Conservation (phyloP, 2,329 filamentous ascomycete species). For the Talaromyces sp. region DNA sequence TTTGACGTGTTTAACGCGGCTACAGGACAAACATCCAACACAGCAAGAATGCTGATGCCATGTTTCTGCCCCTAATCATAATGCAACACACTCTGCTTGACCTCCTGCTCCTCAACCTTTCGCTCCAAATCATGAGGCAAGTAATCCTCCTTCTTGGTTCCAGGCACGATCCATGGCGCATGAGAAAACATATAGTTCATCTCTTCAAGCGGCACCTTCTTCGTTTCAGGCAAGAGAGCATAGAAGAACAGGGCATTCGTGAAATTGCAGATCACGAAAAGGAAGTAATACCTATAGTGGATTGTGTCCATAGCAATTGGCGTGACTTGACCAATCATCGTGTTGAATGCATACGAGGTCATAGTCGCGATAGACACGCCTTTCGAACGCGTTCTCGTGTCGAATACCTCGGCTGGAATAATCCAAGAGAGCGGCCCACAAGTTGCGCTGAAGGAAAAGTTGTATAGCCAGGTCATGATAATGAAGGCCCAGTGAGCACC, state of each 20-base stretch:
- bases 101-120: conserved; percentile 59
- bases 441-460: conserved; percentile 73
- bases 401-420: conserved; percentile 70
- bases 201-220: conserved; percentile 65
- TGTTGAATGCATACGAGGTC: conserved; percentile 74
- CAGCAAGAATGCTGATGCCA: too few species aligned
- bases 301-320: conserved; percentile 60
- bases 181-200: conserved; percentile 70
- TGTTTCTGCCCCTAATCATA: conserved; percentile 12
- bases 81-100: conserved; percentile 46
- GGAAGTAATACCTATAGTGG: conserved; percentile 60
- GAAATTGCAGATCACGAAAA: conserved; percentile 70
- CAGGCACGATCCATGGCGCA: conserved; percentile 65
- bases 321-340: conserved; percentile 72
- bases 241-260: conserved; percentile 71
- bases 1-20: too few species aligned
- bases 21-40: too few species aligned
- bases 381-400: conserved; percentile 73
- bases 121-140: conserved; percentile 61
- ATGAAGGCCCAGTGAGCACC: conserved; percentile 62
- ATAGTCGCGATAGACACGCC: conserved; percentile 76
- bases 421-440: conserved; percentile 70
- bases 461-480: conserved; percentile 75
- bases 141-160: conserved; percentile 58
- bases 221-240: conserved; percentile 67